Evolutionary conservation across 306 rosid species (phyloP).

Genomic region (Arachis stenosperma): DNA sequence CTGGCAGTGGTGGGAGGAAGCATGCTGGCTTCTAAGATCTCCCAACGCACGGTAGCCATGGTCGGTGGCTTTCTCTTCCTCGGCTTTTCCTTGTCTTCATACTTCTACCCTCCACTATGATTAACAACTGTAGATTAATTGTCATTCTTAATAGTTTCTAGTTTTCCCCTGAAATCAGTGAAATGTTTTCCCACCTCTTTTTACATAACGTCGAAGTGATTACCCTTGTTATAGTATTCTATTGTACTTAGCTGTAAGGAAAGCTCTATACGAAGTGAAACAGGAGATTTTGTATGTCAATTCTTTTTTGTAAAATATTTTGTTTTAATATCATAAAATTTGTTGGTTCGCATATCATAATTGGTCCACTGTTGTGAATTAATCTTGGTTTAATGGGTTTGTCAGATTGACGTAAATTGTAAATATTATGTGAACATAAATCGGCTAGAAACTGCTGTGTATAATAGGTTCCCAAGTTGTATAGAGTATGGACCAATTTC

Average conservation of each 20-base stretch:
- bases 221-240: constrained; percentile 35
- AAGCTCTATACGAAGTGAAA: constrained; percentile 39
- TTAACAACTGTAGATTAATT: constrained; percentile 38
- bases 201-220: neutral
- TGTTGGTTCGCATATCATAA: neutral
- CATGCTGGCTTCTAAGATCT: constrained; percentile 94
- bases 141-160: constrained; percentile 39
- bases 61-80: constrained; percentile 97
- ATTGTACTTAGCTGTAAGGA: constrained; percentile 34
- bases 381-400: neutral
- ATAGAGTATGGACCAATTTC: neutral
- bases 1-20: constrained; percentile 96
- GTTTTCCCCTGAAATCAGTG: constrained; percentile 28
- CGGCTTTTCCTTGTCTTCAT: constrained; percentile 89
- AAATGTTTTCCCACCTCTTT: neutral
- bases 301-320: constrained; percentile 51
- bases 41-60: constrained; percentile 95
- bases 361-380: neutral
- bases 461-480: neutral
- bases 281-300: constrained; percentile 38
- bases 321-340: neutral
- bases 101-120: constrained; percentile 93
- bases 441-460: neutral
- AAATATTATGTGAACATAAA: neutral
- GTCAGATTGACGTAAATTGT: neutral